A percentile compares a stretch with the other conserved stretches of the same genome.
Conservation (phyloP, 2,329 filamentous ascomycete genomes). For the Ophiostoma sp. region DNA sequence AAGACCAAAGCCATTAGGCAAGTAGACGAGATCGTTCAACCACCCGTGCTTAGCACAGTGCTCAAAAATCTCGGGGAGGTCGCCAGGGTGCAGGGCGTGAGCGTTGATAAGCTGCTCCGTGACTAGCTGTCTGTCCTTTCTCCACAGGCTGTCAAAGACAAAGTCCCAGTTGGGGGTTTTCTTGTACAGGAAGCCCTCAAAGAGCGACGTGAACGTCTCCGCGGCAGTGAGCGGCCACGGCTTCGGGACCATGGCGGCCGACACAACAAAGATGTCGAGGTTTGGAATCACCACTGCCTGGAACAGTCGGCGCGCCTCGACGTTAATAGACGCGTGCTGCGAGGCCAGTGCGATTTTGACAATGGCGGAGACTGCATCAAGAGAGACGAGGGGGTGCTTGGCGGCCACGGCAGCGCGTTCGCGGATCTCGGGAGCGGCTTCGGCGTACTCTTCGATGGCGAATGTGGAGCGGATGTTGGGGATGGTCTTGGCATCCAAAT, state of each 20-base stretch:
- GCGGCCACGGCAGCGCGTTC: slow-evolving; percentile 63
- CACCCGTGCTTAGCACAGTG: slow-evolving; percentile 80
- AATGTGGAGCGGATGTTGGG: slow-evolving; percentile 80
- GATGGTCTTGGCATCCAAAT: slow-evolving; percentile 82
- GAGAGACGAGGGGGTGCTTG: slow-evolving; percentile 83
- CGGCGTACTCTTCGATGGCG: slow-evolving; percentile 57
- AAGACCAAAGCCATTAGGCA: slow-evolving; percentile 80
- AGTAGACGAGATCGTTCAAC: slow-evolving; percentile 76
- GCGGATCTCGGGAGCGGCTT: slow-evolving; percentile 50
- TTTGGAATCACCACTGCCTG: slow-evolving; percentile 70
- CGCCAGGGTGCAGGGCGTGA: slow-evolving; percentile 68
- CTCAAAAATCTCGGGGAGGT: slow-evolving; percentile 70
- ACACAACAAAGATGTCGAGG: slow-evolving; percentile 75
- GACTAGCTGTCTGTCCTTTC: slow-evolving; percentile 86
- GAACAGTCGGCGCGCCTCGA: slow-evolving; percentile 65
- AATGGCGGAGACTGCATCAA: slow-evolving; percentile 74
- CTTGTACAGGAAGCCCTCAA: slow-evolving; percentile 81
- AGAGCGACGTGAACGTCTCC: slow-evolving; percentile 73
- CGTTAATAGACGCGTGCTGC: slow-evolving; percentile 60
- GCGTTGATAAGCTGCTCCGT: slow-evolving; percentile 74
- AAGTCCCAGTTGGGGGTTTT: slow-evolving; percentile 78
- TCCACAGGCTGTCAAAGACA: slow-evolving; percentile 88
- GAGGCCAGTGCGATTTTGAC: slow-evolving; percentile 66
- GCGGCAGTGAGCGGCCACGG: slow-evolving; percentile 74
- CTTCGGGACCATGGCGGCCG: slow-evolving; percentile 73